These are phyloP conservation scores for Sporothrix euskadiensis DNA, from an alignment of 2,329 filamentous ascomycete genomes.

Conservation along the genomic window DNA sequence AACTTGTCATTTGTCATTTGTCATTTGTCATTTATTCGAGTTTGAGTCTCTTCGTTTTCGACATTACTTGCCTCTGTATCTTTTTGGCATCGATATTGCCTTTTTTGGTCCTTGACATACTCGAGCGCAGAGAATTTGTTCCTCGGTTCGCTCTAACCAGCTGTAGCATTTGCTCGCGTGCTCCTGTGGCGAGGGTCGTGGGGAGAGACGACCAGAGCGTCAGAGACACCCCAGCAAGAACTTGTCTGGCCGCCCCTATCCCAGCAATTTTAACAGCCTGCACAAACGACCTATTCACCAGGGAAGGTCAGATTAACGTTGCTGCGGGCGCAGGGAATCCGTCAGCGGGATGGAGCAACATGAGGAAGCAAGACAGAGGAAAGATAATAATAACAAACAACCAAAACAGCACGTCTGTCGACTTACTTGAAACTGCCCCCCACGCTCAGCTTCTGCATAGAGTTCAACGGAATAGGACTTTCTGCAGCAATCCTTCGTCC, in stretches of 20 bases:
- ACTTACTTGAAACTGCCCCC: slow-evolving; percentile 1
- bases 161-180: slow-evolving; percentile 25
- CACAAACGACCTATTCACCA: neutral
- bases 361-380: neutral
- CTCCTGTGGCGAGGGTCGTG: neutral
- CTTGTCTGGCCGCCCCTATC: neutral
- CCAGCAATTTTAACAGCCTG: neutral
- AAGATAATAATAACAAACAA: neutral
- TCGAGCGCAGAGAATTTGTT: neutral
- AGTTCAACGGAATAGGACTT: neutral
- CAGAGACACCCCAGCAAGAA: neutral
- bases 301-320: slow-evolving; percentile 15
- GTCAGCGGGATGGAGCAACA: neutral
- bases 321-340: slow-evolving; percentile 5
- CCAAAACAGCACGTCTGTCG: neutral
- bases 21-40: neutral
- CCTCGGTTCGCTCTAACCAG: slow-evolving; percentile 7
- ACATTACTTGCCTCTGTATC: neutral
- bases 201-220: neutral
- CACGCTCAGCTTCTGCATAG: neutral
- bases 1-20: neutral
- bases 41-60: neutral
- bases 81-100: neutral
- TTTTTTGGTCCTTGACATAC: neutral
- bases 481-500: neutral